Percentiles rank a stretch among this genome's conserved stretches.
These are phyloP conservation scores for Gymnopus androsaceus DNA, from an alignment of 1,284 basidiomycete genomes.

Conservation along the genomic window DNA sequence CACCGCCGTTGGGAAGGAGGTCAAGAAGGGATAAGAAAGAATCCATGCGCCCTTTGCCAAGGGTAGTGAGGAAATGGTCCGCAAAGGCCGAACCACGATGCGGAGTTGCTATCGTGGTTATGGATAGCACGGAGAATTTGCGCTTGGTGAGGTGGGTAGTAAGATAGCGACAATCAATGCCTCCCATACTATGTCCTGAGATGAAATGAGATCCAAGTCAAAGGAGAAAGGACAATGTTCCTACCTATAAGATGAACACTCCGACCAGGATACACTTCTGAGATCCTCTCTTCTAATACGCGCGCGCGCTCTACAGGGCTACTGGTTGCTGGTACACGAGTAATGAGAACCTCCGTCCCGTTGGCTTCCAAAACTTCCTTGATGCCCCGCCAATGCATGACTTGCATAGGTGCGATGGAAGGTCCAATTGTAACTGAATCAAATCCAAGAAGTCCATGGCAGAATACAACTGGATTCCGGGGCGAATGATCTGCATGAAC, in stretches of 20 bases:
- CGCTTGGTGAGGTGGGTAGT: conserved; percentile 69
- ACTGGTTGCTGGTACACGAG: conserved; percentile 89
- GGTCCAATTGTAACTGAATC: conserved; percentile 76
- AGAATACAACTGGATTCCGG: conserved; percentile 85
- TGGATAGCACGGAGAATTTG: conserved; percentile 71
- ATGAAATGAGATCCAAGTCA: neutral
- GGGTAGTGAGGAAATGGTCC: conserved; percentile 84
- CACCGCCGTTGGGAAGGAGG: conserved; percentile 81
- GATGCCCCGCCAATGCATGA: conserved; percentile 94
- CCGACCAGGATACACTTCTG: conserved; percentile 75
- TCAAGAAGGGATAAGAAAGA: conserved; percentile 72
- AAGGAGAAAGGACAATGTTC: conserved; percentile 19
- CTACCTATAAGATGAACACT: conserved; percentile 85
- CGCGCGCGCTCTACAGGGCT: conserved; percentile 84
- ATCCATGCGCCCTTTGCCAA: conserved; percentile 68
- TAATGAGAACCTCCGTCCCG: conserved; percentile 89
- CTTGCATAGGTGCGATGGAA: conserved; percentile 77
- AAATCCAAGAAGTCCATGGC: conserved; percentile 90
- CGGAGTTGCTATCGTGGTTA: conserved; percentile 93
- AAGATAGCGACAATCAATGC: conserved; percentile 90
- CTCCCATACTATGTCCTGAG: conserved; percentile 90
- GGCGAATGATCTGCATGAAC: conserved; percentile 13
- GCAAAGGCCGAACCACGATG: conserved; percentile 94
- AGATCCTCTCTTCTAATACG: conserved; percentile 82
- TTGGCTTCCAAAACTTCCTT: conserved; percentile 87